Evolutionary conservation across 1,139 yeast species (phyloP).

Genomic region (Candida dubliniensis): DNA sequence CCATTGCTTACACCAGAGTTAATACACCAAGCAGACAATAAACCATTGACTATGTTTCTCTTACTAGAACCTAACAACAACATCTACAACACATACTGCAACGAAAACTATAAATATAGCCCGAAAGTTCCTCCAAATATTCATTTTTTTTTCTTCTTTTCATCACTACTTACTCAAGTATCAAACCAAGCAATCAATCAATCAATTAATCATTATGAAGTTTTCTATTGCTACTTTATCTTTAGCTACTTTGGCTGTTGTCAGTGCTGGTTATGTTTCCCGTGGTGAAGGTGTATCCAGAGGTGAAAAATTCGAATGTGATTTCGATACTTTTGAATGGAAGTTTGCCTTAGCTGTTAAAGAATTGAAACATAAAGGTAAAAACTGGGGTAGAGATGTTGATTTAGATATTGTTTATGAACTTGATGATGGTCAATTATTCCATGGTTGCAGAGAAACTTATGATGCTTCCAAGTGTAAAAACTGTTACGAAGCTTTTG

Average conservation of each 20-base stretch:
- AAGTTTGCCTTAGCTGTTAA: conserved; percentile 8
- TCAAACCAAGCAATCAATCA: neutral
- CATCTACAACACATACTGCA: too few species aligned
- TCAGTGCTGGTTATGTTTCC: neutral
- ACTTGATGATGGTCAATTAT: conserved; percentile 7
- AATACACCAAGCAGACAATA: too few species aligned
- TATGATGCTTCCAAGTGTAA: conserved; percentile 1
- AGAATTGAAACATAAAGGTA: neutral
- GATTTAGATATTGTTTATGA: conserved; percentile 6
- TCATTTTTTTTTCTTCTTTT: neutral
- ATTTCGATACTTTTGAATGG: conserved; percentile 1
- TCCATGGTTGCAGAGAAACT: conserved; percentile 1
- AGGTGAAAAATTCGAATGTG: neutral
- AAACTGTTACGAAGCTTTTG: neutral
- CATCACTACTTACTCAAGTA: neutral
- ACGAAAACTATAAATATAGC: neutral
- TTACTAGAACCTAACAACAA: too few species aligned
- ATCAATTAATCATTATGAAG: neutral
- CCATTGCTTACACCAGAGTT: too few species aligned
- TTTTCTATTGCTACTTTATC: conserved; percentile 1
- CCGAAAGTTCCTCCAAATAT: neutral
- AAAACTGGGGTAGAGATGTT: neutral
- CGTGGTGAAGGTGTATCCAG: neutral
- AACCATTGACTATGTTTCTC: too few species aligned
- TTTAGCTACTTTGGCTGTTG: neutral